Evolutionary conservation across 768 basidiomycete species (phyloP).

Genomic region (Amanita pallidorosea): DNA sequence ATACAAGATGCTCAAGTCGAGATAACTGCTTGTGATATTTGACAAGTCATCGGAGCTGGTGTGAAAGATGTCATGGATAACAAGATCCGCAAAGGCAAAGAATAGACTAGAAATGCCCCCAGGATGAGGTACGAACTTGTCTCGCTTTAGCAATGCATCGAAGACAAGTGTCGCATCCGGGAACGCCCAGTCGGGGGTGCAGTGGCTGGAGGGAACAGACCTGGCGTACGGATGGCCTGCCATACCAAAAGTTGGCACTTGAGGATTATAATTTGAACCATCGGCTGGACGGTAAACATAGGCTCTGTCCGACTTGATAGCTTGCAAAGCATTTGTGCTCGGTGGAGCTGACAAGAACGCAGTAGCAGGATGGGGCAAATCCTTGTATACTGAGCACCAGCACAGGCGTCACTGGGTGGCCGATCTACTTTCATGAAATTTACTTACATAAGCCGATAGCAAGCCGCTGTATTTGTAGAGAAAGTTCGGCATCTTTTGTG

Average conservation of each 20-base stretch:
- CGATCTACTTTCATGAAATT: constrained; percentile 1
- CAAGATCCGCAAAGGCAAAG: constrained; percentile 70
- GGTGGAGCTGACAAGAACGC: constrained; percentile 28
- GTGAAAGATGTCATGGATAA: constrained; percentile 68
- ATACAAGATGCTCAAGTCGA: constrained; percentile 69
- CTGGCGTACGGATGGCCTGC: constrained; percentile 61
- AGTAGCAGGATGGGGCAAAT: constrained; percentile 66
- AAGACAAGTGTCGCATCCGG: constrained; percentile 64
- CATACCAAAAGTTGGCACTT: constrained; percentile 43
- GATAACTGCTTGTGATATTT: constrained; percentile 62
- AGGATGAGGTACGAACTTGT: constrained; percentile 43
- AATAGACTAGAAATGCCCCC: constrained; percentile 64
- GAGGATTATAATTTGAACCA: constrained; percentile 49
- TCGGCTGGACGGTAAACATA: constrained; percentile 52
- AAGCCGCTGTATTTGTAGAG: constrained; percentile 32
- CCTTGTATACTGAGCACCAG: constrained; percentile 50
- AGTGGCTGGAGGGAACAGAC: constrained; percentile 41
- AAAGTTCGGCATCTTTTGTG: constrained; percentile 14
- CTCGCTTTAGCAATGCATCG: constrained; percentile 51
- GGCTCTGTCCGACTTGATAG: constrained; percentile 8
- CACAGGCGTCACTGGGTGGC: constrained; percentile 10
- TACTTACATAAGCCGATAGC: constrained; percentile 48
- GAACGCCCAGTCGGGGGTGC: constrained; percentile 31
- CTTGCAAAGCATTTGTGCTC: not conserved
- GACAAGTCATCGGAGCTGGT: constrained; percentile 38